Percentiles rank a stretch among this genome's conserved stretches.
These are phyloP conservation scores for Penicillium ochrochloron DNA, from an alignment of 495 filamentous ascomycete species.

Conservation along the genomic window DNA sequence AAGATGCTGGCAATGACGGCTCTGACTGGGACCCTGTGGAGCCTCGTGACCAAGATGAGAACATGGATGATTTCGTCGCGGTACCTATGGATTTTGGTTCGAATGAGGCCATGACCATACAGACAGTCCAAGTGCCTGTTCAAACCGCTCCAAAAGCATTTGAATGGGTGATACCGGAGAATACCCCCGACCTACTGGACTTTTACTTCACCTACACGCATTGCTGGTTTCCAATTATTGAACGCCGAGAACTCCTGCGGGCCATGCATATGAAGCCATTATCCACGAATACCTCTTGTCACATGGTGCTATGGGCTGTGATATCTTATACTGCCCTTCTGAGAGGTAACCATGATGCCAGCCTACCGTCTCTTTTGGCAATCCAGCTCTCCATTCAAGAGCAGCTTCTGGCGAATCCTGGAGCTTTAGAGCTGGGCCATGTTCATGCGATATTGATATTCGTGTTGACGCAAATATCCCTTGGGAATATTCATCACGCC, in stretches of 20 bases:
- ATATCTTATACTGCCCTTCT: conserved; percentile 23
- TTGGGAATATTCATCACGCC: conserved; percentile 44
- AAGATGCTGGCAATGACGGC: conserved; percentile 21
- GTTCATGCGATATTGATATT: conserved; percentile 61
- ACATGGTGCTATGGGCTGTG: conserved; percentile 30
- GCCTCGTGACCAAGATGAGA: conserved; percentile 14
- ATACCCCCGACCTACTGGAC: conserved; percentile 52
- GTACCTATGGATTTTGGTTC: neutral
- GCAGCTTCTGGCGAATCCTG: conserved; percentile 25
- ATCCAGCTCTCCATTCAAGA: conserved; percentile 24
- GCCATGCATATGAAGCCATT: conserved; percentile 21
- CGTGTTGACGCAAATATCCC: conserved; percentile 53
- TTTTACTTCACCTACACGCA: conserved; percentile 68
- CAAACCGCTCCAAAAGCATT: neutral
- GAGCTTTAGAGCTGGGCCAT: conserved; percentile 51
- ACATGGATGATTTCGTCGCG: conserved; percentile 7
- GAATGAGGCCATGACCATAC: neutral
- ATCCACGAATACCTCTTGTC: conserved; percentile 28
- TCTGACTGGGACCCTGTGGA: conserved; percentile 23
- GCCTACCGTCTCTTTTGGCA: neutral
- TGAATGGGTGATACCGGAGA: conserved; percentile 20
- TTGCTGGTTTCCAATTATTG: conserved; percentile 67
- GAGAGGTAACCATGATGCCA: neutral
- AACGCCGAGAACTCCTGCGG: conserved; percentile 59
- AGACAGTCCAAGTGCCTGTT: neutral